Conservation (phyloP, 2,329 filamentous ascomycete genomes). For the Cryphonectria parasitica region DNA sequence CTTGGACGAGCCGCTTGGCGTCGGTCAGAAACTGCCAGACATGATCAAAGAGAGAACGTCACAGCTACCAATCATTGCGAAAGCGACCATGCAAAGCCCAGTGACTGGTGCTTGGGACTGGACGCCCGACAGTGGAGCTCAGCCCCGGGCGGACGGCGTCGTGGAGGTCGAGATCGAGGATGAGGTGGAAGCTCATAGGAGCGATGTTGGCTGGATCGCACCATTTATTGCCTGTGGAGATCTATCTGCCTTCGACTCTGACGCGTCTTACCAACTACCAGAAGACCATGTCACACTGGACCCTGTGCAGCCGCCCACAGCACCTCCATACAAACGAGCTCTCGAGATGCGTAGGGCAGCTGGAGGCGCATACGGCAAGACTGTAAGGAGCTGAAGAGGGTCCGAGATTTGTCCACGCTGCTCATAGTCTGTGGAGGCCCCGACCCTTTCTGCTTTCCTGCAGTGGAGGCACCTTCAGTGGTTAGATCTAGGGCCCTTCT, state of each 20-base stretch:
- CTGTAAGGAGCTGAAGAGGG: slow-evolving; percentile 41
- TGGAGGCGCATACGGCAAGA: slow-evolving; percentile 79
- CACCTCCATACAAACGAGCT: slow-evolving; percentile 90
- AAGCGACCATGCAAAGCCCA: slow-evolving; percentile 51
- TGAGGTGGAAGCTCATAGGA: slow-evolving; percentile 38
- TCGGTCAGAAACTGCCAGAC: slow-evolving; percentile 57
- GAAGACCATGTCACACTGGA: slow-evolving; percentile 86
- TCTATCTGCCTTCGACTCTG: slow-evolving; percentile 90
- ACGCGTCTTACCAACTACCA: slow-evolving; percentile 90
- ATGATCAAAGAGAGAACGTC: slow-evolving; percentile 51
- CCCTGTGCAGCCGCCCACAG: slow-evolving; percentile 92
- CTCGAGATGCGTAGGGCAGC: slow-evolving; percentile 79
- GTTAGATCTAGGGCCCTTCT: slow-evolving; percentile 39
- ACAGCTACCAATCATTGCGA: slow-evolving; percentile 46
- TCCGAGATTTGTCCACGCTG: not conserved
- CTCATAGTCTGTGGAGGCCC: not conserved
- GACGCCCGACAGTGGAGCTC: slow-evolving; percentile 25
- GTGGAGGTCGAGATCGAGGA: slow-evolving; percentile 58
- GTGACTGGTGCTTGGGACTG: slow-evolving; percentile 49
- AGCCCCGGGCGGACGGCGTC: slow-evolving; percentile 39
- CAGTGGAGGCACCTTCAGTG: not conserved
- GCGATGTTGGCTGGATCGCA: slow-evolving; percentile 77
- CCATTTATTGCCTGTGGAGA: slow-evolving; percentile 98
- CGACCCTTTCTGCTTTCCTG: not conserved
- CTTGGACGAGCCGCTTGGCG: slow-evolving; percentile 74